phyloP scores from a whole-genome alignment of 2,329 filamentous ascomycete species.

The Alternaria triticimaculans region DNA sequence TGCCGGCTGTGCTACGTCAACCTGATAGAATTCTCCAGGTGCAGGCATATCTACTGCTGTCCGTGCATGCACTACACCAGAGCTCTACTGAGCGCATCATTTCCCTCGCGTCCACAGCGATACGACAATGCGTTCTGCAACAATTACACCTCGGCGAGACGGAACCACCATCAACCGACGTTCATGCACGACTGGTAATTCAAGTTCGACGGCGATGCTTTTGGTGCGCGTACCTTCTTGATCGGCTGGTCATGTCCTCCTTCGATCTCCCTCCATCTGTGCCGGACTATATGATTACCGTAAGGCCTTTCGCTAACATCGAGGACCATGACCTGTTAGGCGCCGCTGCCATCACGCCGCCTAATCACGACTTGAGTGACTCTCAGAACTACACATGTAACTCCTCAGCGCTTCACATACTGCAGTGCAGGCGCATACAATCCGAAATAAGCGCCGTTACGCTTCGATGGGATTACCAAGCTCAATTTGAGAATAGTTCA shows the following conservation, averaged over 20 bases:
- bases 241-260: slow-evolving; percentile 22
- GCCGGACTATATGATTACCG: slow-evolving; percentile 23
- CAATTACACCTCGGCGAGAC: slow-evolving; percentile 25
- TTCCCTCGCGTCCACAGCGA: slow-evolving; percentile 21
- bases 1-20: slow-evolving; percentile 20
- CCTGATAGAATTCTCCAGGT: slow-evolving; percentile 21
- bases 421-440: slow-evolving; percentile 27
- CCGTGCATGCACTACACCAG: slow-evolving; percentile 25
- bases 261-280: slow-evolving; percentile 27
- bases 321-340: slow-evolving; percentile 19
- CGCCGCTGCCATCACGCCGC: slow-evolving; percentile 12
- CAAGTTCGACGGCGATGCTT: slow-evolving; percentile 27
- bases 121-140: slow-evolving; percentile 26
- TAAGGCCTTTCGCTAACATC: slow-evolving; percentile 22
- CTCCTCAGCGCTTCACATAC: slow-evolving; percentile 25
- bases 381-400: slow-evolving; percentile 18
- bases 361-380: slow-evolving; percentile 14
- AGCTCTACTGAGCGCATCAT: slow-evolving; percentile 30
- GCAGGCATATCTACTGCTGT: slow-evolving; percentile 26
- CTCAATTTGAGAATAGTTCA: slow-evolving; percentile 16
- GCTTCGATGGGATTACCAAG: slow-evolving; percentile 21
- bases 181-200: slow-evolving; percentile 5
- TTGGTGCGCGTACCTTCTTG: slow-evolving; percentile 28
- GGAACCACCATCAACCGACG: slow-evolving; percentile 11
- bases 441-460: slow-evolving; percentile 25